Conservation (phyloP, 192 early-diverging fungal genomes). For the Coemansia sp. region DNA sequence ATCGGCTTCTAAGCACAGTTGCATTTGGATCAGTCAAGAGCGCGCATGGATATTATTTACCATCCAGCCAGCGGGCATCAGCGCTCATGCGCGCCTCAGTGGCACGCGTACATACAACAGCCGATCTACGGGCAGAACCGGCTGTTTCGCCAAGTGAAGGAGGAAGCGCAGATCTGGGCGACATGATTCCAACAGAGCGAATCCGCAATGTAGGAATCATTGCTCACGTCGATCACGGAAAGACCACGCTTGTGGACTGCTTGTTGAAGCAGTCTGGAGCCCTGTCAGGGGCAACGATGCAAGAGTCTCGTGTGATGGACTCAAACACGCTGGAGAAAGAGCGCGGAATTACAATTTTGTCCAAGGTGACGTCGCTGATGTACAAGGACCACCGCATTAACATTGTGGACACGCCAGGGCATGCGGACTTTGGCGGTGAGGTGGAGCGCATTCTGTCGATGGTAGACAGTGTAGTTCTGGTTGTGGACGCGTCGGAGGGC, state of each 20-base stretch:
- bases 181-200: slow-evolving; percentile 48
- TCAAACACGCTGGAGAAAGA: slow-evolving; percentile 79
- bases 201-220: slow-evolving; percentile 60
- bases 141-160: not conserved
- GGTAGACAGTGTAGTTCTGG: slow-evolving; percentile 83
- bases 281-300: slow-evolving; percentile 57
- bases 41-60: not conserved
- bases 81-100: slow-evolving; percentile 1
- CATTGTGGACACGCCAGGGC: slow-evolving; percentile 85
- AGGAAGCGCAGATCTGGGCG: slow-evolving; percentile 31
- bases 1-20: not conserved
- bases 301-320: slow-evolving; percentile 79
- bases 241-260: slow-evolving; percentile 70
- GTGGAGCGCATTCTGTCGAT: slow-evolving; percentile 86
- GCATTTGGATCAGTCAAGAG: not conserved
- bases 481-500: slow-evolving; percentile 84
- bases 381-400: slow-evolving; percentile 79
- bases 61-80: not conserved
- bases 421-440: slow-evolving; percentile 70
- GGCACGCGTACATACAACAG: slow-evolving; percentile 4
- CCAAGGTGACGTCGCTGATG: slow-evolving; percentile 73
- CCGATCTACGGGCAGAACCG: not conserved
- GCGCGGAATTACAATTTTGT: slow-evolving; percentile 87
- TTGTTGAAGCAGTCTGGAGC: slow-evolving; percentile 60
- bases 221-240: slow-evolving; percentile 89